Evolutionary conservation across 768 basidiomycete genomes (phyloP), one percentile per base, ranked within the genome.

Genomic region (Trametes cubensis): DNA sequence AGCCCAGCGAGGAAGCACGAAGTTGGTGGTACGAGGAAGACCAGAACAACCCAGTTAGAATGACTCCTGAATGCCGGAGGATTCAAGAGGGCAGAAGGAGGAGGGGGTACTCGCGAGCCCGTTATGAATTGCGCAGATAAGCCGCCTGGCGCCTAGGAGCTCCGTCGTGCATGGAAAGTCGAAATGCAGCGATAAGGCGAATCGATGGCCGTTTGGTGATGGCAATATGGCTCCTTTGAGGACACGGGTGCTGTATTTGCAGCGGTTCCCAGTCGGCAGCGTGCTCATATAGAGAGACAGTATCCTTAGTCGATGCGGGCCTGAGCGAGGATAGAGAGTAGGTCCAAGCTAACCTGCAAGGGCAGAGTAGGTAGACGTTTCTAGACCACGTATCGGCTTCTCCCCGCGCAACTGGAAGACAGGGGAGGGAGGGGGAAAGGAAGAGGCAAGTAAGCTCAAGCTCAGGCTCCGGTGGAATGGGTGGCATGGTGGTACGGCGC

Each of bases 151-250:
- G 20, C 44, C 20, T 15, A 25, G 39, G 49, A 34, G 25, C 44
- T 46, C 55, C 28, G n/a, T 45, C 44, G 20, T n/a, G 39, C 28
- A 42, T 28, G 45, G 55, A n/a, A 56, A 38, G 55, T 40, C 14
- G 34, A 48, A 26, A 26, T 5, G 45, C 6, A 58, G 40, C 21
- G 58, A 58, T 58, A 58, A 58, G 58, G 40, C 18, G 49, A 26
- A 58, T 51, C 41, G 58, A 58, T 58, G 48, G 23, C 53, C 38
- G 40, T 52, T 13, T 25, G 34, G 30, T 28, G 34, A 34, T 34
- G 34, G 34, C 34, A 34, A 34, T 34, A 34, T 34, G 34, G 34
- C 34, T 34, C 34, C 10, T 34, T 34, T 34, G 34, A 34, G 34
- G 34, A 11, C 10, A 10, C 34, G 34, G 34, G 34, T 34, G 34